These are phyloP conservation scores for Drechslerella coelobrocha DNA, from an alignment of 2,329 filamentous ascomycete genomes.

Conservation along the genomic window DNA sequence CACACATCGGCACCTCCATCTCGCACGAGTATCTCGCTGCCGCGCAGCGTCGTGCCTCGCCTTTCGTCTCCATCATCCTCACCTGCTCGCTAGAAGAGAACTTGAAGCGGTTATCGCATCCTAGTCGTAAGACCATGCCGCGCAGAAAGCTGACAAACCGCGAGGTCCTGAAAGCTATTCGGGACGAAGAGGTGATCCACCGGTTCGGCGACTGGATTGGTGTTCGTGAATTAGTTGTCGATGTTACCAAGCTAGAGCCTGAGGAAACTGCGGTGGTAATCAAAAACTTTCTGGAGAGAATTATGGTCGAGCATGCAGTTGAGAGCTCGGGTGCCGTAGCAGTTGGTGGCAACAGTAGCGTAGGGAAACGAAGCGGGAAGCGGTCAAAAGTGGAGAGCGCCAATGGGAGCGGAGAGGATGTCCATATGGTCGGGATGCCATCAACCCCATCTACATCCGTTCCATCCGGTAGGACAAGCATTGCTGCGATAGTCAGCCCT, in stretches of 20 bases:
- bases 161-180: conserved; percentile 51
- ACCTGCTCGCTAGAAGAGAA: conserved; percentile 55
- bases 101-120: conserved; percentile 44
- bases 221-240: conserved; percentile 52
- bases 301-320: conserved; percentile 29
- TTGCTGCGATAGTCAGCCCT: conserved; percentile 39
- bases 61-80: conserved; percentile 55
- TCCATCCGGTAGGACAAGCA: conserved; percentile 34
- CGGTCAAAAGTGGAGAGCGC: conserved; percentile 31
- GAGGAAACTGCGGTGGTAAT: conserved; percentile 44
- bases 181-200: conserved; percentile 53
- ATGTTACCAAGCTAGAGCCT: conserved; percentile 52
- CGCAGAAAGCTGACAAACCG: conserved; percentile 54
- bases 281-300: conserved; percentile 43
- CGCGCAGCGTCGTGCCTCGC: conserved; percentile 50
- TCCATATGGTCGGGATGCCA: conserved; percentile 36
- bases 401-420: conserved; percentile 34
- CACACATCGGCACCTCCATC: conserved; percentile 44
- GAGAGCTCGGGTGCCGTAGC: not conserved
- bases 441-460: conserved; percentile 1
- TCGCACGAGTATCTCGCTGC: conserved; percentile 53
- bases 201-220: conserved; percentile 53
- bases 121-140: conserved; percentile 41
- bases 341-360: not conserved
- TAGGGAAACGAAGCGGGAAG: conserved; percentile 29